These are phyloP conservation scores for Populus tremula DNA, from an alignment of 345 rosid species.

Conservation along the genomic window DNA sequence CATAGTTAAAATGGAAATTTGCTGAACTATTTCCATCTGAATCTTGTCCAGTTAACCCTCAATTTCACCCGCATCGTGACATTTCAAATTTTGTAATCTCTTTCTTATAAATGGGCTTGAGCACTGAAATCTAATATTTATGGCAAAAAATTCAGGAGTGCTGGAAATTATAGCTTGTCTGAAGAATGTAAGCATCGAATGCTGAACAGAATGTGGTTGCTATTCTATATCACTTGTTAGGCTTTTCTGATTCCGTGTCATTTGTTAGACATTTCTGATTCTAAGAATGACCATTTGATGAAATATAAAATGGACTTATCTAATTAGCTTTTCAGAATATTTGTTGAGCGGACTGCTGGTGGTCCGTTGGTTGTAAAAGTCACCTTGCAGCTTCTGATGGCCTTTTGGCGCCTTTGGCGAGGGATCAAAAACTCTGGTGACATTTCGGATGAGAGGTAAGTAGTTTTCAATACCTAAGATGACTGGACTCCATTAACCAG, in stretches of 20 bases:
- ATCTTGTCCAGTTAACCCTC: too few relatives aligned
- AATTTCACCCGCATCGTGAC: background rate
- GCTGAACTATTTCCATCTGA: background rate
- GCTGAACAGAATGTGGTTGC: background rate
- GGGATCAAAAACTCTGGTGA: background rate
- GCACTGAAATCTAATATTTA: background rate
- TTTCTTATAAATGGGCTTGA: background rate
- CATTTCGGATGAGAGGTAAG: background rate
- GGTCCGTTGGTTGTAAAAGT: background rate
- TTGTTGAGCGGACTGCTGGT: background rate
- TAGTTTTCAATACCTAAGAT: background rate
- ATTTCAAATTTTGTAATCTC: background rate
- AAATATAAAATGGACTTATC: background rate
- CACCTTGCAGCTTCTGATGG: background rate
- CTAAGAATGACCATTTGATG: background rate
- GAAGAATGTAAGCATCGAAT: background rate
- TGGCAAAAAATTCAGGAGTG: background rate
- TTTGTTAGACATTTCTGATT: background rate
- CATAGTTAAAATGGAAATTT: background rate
- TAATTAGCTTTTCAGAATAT: background rate
- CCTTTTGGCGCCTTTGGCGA: background rate
- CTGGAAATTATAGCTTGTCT: background rate
- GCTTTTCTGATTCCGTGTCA: background rate
- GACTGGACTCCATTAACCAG: background rate
- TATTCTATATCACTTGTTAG: background rate